Evolutionary conservation across 345 rosid genomes (phyloP), one percentile per base, ranked within the genome.

Genomic region (Eucalyptus fibrosa): DNA sequence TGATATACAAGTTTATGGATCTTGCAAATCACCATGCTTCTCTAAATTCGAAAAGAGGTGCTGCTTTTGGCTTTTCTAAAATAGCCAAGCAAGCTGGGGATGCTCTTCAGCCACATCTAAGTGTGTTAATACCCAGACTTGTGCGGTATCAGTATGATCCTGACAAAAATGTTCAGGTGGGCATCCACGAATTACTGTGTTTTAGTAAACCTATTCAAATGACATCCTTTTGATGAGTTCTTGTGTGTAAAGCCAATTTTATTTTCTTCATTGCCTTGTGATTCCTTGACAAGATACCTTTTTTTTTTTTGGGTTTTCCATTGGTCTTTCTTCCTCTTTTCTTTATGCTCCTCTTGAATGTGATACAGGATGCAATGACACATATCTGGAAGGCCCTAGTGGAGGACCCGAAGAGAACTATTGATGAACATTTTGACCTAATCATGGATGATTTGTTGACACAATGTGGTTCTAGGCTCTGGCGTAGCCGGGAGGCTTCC

Each of bases 71-170:
- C 87, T 97, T 97, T 93, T 96, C 99, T 87, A 97, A 95, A 93
- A 97, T 97, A 92, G 99, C 99, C 90, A 97, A 97, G 92, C 99
- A 96, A 94, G 99, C 99, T 62, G 99, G 99, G 92, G 99, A 97
- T 94, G 99, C 99, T 87, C 97, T 97, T 90, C 94, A 92, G 92
- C 99, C 99, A 51, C 98, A 97, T 91, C 92, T 97, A 87, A 92
- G 88, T 45, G 92, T 92, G 88, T 94, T 97, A 96, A 94, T 97
- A 90, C 99, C 99, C 4, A 94, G 98, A 94, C 95, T 97, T 86
- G 94, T 97, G 86, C 97, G 99, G 51, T 97, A 97, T 91, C 99
- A 97, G 72, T 97, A 97, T 91, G 99, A 97, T 93, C 99, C 99
- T 72, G 99, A 97, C 89, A 97, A 95, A 93, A 97, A 95, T 91